Evolutionary conservation across 2,329 filamentous ascomycete genomes (phyloP).

Genomic region (Bisporella sp.): DNA sequence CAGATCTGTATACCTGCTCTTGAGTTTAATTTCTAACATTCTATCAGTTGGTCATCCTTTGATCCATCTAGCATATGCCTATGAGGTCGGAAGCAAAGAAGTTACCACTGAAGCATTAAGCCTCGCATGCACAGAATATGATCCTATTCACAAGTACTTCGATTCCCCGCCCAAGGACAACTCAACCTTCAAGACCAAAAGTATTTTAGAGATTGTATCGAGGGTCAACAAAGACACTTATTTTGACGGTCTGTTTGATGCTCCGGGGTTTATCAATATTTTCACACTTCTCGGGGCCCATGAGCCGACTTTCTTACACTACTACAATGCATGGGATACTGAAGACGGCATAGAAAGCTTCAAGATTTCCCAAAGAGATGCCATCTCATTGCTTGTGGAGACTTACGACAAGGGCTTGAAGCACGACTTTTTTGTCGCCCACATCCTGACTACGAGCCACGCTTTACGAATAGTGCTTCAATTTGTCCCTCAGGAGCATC

Average conservation of each 20-base stretch:
- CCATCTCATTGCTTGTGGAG: not conserved
- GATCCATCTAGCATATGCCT: not conserved
- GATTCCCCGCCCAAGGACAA: not conserved
- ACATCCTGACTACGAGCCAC: not conserved
- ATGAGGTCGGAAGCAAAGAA: not conserved
- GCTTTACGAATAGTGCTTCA: not conserved
- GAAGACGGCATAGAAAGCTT: not conserved
- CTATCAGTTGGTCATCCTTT: not conserved
- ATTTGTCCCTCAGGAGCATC: not conserved
- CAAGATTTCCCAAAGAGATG: not conserved
- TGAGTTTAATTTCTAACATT: not conserved
- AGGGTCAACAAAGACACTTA: not conserved
- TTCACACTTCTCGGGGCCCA: not conserved
- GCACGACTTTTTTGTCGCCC: not conserved
- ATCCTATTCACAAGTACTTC: not conserved
- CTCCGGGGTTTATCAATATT: not conserved
- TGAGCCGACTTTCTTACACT: not conserved
- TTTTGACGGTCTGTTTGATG: not conserved
- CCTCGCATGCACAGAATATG: not conserved
- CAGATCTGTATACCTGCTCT: not conserved
- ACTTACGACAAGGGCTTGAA: not conserved
- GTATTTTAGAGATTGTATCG: not conserved
- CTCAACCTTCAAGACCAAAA: not conserved
- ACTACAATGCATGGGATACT: not conserved
- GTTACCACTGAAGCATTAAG: not conserved